These are phyloP conservation scores for Trichoderma asperelloides DNA, from an alignment of 495 filamentous ascomycete genomes.

Conservation along the genomic window DNA sequence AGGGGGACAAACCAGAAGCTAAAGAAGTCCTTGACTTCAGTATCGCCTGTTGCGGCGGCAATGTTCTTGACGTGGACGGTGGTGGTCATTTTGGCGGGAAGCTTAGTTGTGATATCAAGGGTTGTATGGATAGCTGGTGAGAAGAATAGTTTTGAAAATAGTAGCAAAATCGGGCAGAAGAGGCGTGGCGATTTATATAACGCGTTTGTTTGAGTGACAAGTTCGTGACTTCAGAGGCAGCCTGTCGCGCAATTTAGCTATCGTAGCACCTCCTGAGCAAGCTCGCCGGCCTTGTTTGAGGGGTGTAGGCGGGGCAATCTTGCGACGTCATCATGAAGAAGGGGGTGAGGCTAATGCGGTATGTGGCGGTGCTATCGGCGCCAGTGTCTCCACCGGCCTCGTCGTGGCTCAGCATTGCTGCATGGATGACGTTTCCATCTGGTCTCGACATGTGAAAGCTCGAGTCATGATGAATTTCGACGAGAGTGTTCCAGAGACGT, in stretches of 20 bases:
- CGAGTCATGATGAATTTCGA: too few relatives aligned
- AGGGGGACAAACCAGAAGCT: slow-evolving; percentile 74
- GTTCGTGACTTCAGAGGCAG: neutral
- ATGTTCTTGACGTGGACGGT: slow-evolving; percentile 68
- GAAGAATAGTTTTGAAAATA: neutral
- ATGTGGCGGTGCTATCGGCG: neutral
- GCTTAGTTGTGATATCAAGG: neutral
- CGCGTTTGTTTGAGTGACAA: neutral
- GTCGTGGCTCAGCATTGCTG: neutral
- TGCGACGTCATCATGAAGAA: slow-evolving; percentile 7
- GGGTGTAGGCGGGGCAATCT: neutral
- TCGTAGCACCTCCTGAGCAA: neutral
- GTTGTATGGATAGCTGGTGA: neutral
- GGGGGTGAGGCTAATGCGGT: neutral
- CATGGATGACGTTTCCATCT: neutral
- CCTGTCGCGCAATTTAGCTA: neutral
- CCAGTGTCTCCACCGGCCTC: neutral
- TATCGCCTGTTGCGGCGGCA: slow-evolving; percentile 65
- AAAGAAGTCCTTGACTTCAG: slow-evolving; percentile 94
- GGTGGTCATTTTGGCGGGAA: slow-evolving; percentile 14
- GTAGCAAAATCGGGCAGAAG: neutral
- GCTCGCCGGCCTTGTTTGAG: neutral
- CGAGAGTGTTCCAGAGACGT: too few relatives aligned
- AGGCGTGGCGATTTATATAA: neutral
- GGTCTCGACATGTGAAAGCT: too few relatives aligned